Evolutionary conservation across 805 yeast genomes (phyloP).

Genomic region (Candida xyloterini): DNA sequence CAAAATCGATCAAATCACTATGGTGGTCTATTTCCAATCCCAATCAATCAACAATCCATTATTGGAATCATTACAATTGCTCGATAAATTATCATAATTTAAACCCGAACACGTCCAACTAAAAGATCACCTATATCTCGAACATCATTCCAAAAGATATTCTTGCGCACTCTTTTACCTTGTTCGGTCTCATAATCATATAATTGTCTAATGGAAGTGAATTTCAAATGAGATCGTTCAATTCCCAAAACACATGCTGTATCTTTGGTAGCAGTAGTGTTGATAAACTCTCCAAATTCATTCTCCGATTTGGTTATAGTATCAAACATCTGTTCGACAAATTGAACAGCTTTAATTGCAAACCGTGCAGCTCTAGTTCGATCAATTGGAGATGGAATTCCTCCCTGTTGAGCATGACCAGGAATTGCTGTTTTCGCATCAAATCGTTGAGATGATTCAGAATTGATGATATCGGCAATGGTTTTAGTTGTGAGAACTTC

Average conservation of each 20-base stretch:
- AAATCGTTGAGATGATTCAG: conserved; percentile 60
- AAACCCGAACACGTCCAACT: conserved; percentile 60
- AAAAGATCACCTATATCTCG: conserved; percentile 80
- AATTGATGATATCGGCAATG: conserved; percentile 67
- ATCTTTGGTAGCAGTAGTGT: conserved; percentile 30
- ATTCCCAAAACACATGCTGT: conserved; percentile 86
- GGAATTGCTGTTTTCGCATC: conserved; percentile 81
- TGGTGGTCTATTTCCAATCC: conserved; percentile 16
- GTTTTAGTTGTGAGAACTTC: conserved; percentile 64
- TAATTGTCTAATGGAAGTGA: conserved; percentile 68
- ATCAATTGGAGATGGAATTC: conserved; percentile 73
- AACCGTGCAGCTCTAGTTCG: conserved; percentile 71
- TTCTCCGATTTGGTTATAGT: conserved; percentile 19
- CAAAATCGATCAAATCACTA: conserved; percentile 24
- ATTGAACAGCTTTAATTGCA: conserved; percentile 66
- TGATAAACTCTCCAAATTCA: conserved; percentile 31
- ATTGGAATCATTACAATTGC: neutral
- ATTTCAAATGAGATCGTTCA: conserved; percentile 69
- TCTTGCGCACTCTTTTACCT: conserved; percentile 80
- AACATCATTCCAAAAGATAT: conserved; percentile 74
- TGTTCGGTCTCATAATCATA: conserved; percentile 87
- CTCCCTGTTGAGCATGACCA: conserved; percentile 87
- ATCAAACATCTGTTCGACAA: conserved; percentile 48
- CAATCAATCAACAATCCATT: neutral
- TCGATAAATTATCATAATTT: conserved; percentile 4